A percentile compares a stretch with the other conserved stretches of the same genome.
Evolutionary conservation across 768 basidiomycete species (phyloP).

Genomic region (Suillus brevipes): DNA sequence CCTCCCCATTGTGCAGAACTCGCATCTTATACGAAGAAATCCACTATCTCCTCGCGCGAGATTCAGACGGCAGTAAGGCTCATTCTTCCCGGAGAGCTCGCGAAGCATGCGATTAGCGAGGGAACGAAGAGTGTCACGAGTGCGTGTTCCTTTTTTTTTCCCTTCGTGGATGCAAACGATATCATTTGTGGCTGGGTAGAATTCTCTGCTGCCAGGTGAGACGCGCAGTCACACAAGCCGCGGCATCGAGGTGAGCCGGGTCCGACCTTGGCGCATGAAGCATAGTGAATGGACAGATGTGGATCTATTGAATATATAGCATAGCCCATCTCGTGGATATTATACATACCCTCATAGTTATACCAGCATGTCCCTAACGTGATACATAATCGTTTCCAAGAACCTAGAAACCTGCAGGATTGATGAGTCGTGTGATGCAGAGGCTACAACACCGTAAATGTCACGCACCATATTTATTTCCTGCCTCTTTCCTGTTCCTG

Average conservation of each 20-base stretch:
- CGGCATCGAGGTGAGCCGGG: too few relatives aligned
- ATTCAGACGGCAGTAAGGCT: constrained; percentile 70
- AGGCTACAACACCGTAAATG: not conserved
- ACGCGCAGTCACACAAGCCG: not conserved
- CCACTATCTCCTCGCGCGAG: constrained; percentile 72
- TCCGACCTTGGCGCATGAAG: not conserved
- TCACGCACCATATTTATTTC: constrained; percentile 85
- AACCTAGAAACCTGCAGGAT: constrained; percentile 24
- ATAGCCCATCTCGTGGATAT: constrained; percentile 23
- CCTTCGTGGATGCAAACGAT: not conserved
- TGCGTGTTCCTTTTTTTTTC: constrained; percentile 15
- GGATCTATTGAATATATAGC: constrained; percentile 20
- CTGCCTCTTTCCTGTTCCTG: constrained; percentile 84
- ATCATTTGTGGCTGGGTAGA: constrained; percentile 16
- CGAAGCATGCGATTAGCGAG: constrained; percentile 77
- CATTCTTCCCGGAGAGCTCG: constrained; percentile 70
- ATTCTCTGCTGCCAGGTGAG: constrained; percentile 28
- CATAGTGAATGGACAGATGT: not conserved
- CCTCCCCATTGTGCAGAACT: constrained; percentile 41
- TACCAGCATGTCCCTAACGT: constrained; percentile 1
- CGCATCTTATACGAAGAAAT: constrained; percentile 69
- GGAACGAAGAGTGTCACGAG: constrained; percentile 65
- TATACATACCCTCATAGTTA: constrained; percentile 12
- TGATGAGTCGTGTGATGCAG: not conserved
- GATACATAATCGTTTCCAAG: not conserved